Evolutionary conservation across 306 rosid species (phyloP), one percentile per base, ranked within the genome.

Genomic region (Acacia confusa): DNA sequence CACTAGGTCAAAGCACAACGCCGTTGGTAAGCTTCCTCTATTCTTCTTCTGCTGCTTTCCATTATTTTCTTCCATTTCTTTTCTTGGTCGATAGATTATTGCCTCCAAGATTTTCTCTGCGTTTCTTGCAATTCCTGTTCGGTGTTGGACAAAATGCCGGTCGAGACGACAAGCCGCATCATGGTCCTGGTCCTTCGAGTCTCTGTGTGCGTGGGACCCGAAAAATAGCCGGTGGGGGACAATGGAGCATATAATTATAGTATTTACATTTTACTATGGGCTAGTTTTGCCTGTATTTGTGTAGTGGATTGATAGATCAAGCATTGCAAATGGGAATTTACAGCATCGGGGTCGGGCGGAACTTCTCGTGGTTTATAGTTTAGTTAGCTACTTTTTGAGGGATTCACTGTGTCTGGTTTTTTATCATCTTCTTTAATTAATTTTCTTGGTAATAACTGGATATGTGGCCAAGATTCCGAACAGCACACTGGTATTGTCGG

Each of bases 401-500:
- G 65, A 25, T 67, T 65, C 72, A 36, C n/a, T 44, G 48, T 32
- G 58, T 67, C 53, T 25, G 19, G 40, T 13, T 40, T 58, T 58
- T 11, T 24, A 24, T 4, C 24, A 1, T 20, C 60, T 20, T 53
- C 4, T 50, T 16, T 15, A 16, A 17, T 53, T 53, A 0, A 1
- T 58, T 24, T 48, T 47, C 24, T 11, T 8, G 43, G 30, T 34
- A 52, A 55, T 55, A 45, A 25, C 16, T 50, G 4, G 64, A 17
- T 66, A 66, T 78, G 82, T 52, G 72, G 7, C 20, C 57, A 34
- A 81, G 9, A 84, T 74, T 48, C 50, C 74, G 38, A 65, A 43
- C 82, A 86, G 40, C 45, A 44, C 32, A 47, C 28, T 41, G 68
- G 67, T 70, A 78, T 38, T 78, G 85, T 77, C 79, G 83, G 85